Conservation (phyloP, 1,284 basidiomycete genomes). For the Bondarzewia mesenterica region DNA sequence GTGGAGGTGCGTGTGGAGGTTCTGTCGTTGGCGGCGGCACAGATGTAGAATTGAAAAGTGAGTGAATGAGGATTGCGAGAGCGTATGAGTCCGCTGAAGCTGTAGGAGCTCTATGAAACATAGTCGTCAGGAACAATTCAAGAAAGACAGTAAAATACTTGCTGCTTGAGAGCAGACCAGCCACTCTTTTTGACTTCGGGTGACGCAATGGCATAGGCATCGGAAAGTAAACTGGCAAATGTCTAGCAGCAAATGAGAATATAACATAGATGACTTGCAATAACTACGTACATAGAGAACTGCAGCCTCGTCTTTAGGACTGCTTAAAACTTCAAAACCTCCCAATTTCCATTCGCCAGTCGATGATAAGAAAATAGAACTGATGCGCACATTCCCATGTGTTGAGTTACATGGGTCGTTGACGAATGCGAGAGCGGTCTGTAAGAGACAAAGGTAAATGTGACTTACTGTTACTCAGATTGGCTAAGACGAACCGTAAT, state of each 20-base stretch:
- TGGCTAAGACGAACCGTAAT: conserved; percentile 59
- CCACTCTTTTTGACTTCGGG: conserved; percentile 92
- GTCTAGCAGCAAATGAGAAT: conserved; percentile 40
- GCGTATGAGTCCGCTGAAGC: conserved; percentile 79
- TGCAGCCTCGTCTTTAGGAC: conserved; percentile 65
- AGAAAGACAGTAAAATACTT: conserved; percentile 18
- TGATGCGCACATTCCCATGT: conserved; percentile 79
- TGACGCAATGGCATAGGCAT: conserved; percentile 48
- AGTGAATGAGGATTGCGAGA: conserved; percentile 78
- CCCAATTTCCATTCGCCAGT: conserved; percentile 96
- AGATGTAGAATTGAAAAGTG: conserved; percentile 72
- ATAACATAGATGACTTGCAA: conserved; percentile 12
- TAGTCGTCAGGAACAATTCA: conserved; percentile 7
- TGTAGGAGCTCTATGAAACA: conserved; percentile 49
- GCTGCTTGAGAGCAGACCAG: conserved; percentile 83
- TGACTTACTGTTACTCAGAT: neutral
- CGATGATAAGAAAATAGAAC: conserved; percentile 82
- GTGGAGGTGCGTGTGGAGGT: conserved; percentile 67
- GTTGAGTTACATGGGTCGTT: conserved; percentile 83
- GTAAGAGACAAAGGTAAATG: conserved; percentile 10
- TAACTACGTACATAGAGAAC: conserved; percentile 66
- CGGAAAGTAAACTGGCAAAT: conserved; percentile 62
- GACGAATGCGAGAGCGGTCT: conserved; percentile 89
- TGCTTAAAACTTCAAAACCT: conserved; percentile 89
- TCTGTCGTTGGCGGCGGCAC: conserved; percentile 64